phyloP scores from a whole-genome alignment of 352 stramenopile species.

The Globisporangium camurandrum region DNA sequence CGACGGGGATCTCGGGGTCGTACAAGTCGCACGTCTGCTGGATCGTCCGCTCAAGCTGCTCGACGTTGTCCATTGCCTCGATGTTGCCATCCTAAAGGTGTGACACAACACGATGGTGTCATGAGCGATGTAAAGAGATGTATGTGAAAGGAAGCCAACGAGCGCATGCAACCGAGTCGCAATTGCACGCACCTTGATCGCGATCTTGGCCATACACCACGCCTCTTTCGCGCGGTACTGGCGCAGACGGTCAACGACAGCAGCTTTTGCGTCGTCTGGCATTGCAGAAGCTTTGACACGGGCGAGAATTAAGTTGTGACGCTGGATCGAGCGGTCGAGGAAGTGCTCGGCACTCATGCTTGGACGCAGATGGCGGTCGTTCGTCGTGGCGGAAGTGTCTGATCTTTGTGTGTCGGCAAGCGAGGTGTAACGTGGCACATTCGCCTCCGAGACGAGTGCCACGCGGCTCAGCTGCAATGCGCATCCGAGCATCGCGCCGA shows the following conservation, averaged over 20 bases:
- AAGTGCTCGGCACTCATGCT: constrained; percentile 11
- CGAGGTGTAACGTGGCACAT: too few relatives aligned
- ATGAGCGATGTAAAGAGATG: too few relatives aligned
- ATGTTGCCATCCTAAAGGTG: too few relatives aligned
- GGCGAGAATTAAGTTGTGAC: constrained; percentile 1
- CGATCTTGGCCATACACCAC: constrained; percentile 7
- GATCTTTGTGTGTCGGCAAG: too few relatives aligned
- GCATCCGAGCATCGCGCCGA: constrained; percentile 7
- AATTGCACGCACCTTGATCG: constrained; percentile 6
- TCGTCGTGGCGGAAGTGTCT: constrained; percentile 7
- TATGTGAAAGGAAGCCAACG: too few relatives aligned
- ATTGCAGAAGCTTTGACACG: constrained; percentile 3
- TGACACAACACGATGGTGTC: too few relatives aligned
- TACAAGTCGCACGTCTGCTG: constrained; percentile 10
- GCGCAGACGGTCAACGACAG: constrained; percentile 8
- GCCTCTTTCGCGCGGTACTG: constrained; percentile 8
- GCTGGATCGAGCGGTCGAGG: constrained; percentile 1
- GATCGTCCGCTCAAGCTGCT: constrained; percentile 14
- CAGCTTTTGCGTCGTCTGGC: constrained; percentile 5
- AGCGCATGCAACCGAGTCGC: too few relatives aligned
- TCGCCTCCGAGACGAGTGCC: constrained; percentile 1
- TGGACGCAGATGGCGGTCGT: too few relatives aligned
- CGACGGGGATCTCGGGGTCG: constrained; percentile 7
- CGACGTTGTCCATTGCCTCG: constrained; percentile 6
- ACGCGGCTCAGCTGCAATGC: constrained; percentile 1